Evolutionary conservation across 148 eudicot species (phyloP).

Genomic region (Rhododendron ferrugineum): DNA sequence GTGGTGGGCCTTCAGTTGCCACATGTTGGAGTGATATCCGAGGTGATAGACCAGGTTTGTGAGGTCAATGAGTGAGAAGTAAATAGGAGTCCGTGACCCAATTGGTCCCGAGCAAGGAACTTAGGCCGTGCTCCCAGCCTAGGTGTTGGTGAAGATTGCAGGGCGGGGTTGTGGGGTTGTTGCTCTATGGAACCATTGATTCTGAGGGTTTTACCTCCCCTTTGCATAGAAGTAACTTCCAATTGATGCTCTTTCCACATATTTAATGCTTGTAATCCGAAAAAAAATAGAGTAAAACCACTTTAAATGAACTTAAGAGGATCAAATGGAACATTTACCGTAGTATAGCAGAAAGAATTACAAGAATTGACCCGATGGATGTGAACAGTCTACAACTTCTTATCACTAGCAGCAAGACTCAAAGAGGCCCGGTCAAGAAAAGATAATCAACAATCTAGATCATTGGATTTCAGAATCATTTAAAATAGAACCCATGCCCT

Average conservation of each 20-base stretch:
- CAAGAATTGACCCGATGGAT: background rate
- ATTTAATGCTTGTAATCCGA: background rate
- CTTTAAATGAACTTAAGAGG: background rate
- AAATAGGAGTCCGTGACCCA: background rate
- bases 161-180: background rate
- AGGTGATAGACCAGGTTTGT: background rate
- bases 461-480: background rate
- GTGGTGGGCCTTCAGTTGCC: no score
- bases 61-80: background rate
- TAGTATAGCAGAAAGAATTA: background rate
- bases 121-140: background rate
- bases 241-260: background rate
- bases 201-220: background rate
- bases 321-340: background rate
- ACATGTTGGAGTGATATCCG: background rate
- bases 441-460: background rate
- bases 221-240: background rate
- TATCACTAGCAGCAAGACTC: background rate
- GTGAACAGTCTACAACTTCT: background rate
- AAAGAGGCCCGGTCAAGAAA: background rate
- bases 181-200: background rate
- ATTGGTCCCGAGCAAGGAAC: background rate
- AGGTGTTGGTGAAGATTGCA: background rate
- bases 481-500: background rate
- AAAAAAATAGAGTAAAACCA: background rate